These are phyloP conservation scores for Penicillium frequentans DNA, from an alignment of 2,329 filamentous ascomycete genomes.

Conservation along the genomic window DNA sequence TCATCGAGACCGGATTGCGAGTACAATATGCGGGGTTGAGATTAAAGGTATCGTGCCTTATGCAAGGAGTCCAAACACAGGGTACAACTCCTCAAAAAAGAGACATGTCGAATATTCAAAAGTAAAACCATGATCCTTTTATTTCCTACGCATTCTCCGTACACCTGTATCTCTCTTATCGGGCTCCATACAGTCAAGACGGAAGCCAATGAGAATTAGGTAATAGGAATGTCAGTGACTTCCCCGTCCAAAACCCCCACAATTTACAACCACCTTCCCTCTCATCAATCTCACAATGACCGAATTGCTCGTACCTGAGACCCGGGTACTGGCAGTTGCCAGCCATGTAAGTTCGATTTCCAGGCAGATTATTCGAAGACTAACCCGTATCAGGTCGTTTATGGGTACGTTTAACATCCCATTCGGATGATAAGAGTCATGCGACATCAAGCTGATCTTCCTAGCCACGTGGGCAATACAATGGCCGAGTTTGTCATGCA, in stretches of 20 bases:
- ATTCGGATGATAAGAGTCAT: not conserved
- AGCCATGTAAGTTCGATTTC: slow-evolving; percentile 71
- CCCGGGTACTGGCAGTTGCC: slow-evolving; percentile 78
- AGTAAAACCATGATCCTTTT: no score
- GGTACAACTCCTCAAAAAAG: not conserved
- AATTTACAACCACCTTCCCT: not conserved
- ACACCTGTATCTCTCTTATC: not conserved
- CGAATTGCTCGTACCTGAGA: slow-evolving; percentile 56
- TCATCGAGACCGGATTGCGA: not conserved
- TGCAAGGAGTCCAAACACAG: not conserved
- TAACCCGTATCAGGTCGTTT: slow-evolving; percentile 31
- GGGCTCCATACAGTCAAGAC: not conserved
- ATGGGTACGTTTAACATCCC: slow-evolving; percentile 28
- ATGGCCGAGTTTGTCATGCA: slow-evolving; percentile 96
- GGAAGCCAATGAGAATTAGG: slow-evolving; percentile 7
- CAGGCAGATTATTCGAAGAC: slow-evolving; percentile 32
- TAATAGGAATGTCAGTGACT: not conserved
- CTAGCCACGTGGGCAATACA: slow-evolving; percentile 94
- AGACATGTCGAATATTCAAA: not conserved
- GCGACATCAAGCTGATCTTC: not conserved
- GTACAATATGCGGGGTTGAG: not conserved
- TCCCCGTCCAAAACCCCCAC: not conserved
- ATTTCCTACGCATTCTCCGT: not conserved
- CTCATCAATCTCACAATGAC: slow-evolving; percentile 26
- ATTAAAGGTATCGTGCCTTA: not conserved